A percentile compares a stretch with the other conserved stretches of the same genome.
These are phyloP conservation scores for Leishmania amazonensis DNA, from an alignment of 208 protist genomes.

Conservation along the genomic window DNA sequence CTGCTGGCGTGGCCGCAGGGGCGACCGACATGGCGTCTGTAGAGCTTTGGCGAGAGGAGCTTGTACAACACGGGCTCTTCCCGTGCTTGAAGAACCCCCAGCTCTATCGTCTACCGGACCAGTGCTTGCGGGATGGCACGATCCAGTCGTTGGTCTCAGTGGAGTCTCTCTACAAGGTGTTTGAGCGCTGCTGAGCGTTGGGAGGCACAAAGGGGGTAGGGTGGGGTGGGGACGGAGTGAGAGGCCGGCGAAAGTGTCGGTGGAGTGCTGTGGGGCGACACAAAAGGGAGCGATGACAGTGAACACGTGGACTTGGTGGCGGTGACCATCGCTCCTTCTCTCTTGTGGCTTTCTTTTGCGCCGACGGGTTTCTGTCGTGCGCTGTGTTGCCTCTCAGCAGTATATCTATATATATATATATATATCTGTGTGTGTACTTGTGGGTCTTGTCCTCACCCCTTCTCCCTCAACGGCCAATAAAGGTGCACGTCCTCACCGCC, in stretches of 20 bases:
- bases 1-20: neutral
- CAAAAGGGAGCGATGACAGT: neutral
- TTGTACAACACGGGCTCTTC: constrained; percentile 51
- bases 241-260: neutral
- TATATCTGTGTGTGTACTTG: neutral
- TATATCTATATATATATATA: neutral
- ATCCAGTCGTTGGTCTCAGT: constrained; percentile 77
- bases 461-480: neutral
- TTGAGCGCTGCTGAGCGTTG: constrained; percentile 79
- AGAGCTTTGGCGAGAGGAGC: constrained; percentile 11
- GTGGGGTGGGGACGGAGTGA: neutral
- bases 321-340: neutral
- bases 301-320: too few relatives aligned
- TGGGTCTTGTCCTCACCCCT: neutral
- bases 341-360: neutral
- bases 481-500: neutral
- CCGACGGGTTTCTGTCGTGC: neutral
- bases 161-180: constrained; percentile 90
- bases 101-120: constrained; percentile 63
- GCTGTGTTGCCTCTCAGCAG: neutral
- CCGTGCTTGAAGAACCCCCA: constrained; percentile 65
- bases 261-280: neutral
- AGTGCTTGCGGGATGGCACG: constrained; percentile 59
- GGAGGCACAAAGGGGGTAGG: neutral
- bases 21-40: neutral